phyloP scores from a whole-genome alignment of 2,329 filamentous ascomycete species.

The Diatrype stigma region DNA sequence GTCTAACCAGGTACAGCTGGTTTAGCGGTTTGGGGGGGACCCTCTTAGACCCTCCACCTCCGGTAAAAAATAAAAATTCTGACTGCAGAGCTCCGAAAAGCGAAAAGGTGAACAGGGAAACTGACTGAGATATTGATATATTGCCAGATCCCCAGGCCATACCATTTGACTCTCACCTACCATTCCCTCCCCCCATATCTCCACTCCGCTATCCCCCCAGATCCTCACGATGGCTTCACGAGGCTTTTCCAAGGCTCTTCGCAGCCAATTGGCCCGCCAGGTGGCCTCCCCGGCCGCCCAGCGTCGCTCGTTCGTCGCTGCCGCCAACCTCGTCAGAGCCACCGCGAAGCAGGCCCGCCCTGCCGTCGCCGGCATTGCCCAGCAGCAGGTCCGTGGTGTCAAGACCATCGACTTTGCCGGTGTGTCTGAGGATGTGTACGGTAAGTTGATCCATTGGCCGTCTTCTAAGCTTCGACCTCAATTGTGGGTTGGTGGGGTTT shows the following conservation, averaged over 20 bases:
- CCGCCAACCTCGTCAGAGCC: constrained; percentile 51
- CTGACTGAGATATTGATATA: background rate
- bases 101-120: background rate
- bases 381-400: constrained; percentile 74
- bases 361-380: constrained; percentile 40
- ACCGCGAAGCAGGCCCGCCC: constrained; percentile 48
- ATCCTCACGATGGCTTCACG: constrained; percentile 69
- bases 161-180: constrained; percentile 14
- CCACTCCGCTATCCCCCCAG: constrained; percentile 21
- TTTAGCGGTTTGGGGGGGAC: constrained; percentile 2
- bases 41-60: no score
- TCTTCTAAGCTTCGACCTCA: no score
- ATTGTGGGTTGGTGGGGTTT: constrained; percentile 5
- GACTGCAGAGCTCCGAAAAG: background rate
- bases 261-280: constrained; percentile 60
- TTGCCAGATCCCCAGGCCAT: constrained; percentile 17
- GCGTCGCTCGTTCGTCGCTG: constrained; percentile 60
- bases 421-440: constrained; percentile 89
- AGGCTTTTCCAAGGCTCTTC: constrained; percentile 65
- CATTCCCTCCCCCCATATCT: constrained; percentile 26
- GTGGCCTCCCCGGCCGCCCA: constrained; percentile 56
- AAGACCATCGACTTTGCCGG: constrained; percentile 99
- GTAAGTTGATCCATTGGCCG: constrained; percentile 51
- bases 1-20: background rate
- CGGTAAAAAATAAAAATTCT: constrained; percentile 7